Evolutionary conservation across 2,329 filamentous ascomycete species (phyloP).

Genomic region (Periconia digitata): DNA sequence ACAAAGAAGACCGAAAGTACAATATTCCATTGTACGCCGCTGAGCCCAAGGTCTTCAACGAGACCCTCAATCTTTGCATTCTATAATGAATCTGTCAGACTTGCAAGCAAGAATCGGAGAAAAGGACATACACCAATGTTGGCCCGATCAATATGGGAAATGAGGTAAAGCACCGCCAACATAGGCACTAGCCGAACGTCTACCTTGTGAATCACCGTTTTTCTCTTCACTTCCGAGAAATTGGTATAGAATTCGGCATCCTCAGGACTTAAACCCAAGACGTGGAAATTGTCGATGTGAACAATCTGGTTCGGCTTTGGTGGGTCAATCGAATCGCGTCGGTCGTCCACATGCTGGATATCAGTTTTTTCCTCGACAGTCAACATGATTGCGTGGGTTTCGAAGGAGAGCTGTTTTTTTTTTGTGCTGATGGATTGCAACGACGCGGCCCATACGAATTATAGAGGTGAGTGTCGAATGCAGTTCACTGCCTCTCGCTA

Average conservation of each 20-base stretch:
- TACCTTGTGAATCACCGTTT: constrained; percentile 43
- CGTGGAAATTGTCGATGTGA: constrained; percentile 28
- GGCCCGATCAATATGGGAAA: constrained; percentile 59
- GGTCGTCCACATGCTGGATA: constrained; percentile 25
- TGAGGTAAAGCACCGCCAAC: constrained; percentile 46
- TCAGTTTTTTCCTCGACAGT: constrained; percentile 20
- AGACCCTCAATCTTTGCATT: constrained; percentile 66
- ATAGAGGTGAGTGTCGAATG: neutral
- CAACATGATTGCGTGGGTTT: neutral
- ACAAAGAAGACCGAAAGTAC: constrained; percentile 63
- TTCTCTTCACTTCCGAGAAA: constrained; percentile 50
- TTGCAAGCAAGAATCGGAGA: neutral
- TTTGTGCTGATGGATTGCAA: too few species aligned
- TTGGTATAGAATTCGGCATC: constrained; percentile 13
- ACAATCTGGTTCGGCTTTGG: constrained; percentile 24
- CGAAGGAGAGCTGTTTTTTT: neutral
- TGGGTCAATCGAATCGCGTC: constrained; percentile 16
- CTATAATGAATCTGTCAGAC: neutral
- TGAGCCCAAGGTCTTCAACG: constrained; percentile 58
- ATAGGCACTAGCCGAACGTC: constrained; percentile 39
- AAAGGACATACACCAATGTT: constrained; percentile 55
- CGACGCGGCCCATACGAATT: too few species aligned
- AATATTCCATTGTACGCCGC: constrained; percentile 60
- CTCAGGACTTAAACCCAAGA: constrained; percentile 11
- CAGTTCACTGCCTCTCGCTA: neutral